phyloP scores from a whole-genome alignment of 495 filamentous ascomycete genomes.

The Acidomyces sp. region DNA sequence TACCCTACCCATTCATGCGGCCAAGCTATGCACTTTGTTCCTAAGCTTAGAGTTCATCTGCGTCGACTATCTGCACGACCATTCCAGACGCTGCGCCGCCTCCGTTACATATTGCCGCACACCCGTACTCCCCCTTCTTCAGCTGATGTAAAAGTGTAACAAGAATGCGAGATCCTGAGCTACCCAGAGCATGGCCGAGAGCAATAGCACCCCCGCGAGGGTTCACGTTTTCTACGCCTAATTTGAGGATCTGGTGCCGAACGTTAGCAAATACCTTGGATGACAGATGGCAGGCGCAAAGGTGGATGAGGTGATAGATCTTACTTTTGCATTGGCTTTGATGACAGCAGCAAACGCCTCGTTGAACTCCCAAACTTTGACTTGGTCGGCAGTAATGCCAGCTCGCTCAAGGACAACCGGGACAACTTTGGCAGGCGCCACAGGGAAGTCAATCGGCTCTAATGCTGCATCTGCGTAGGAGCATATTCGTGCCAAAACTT shows the following conservation, averaged over 20 bases:
- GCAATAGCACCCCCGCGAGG: constrained; percentile 82
- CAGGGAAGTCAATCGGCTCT: constrained; percentile 88
- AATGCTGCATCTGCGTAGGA: constrained; percentile 81
- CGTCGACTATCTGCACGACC: constrained; percentile 75
- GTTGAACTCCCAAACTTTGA: constrained; percentile 95
- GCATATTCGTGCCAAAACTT: constrained; percentile 74
- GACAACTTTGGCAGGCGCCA: constrained; percentile 84
- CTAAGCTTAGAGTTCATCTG: constrained; percentile 18
- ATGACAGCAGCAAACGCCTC: constrained; percentile 96
- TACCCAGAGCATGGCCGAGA: constrained; percentile 86
- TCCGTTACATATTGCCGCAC: constrained; percentile 93
- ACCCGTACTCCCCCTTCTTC: constrained; percentile 81
- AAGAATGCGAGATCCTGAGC: constrained; percentile 85
- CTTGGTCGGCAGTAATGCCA: constrained; percentile 75
- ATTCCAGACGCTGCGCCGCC: constrained; percentile 85
- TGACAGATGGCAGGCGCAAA: neutral
- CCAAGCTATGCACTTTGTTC: too few species aligned
- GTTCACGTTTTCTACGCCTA: constrained; percentile 69
- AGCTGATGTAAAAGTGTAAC: constrained; percentile 82
- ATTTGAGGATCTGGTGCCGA: constrained; percentile 51
- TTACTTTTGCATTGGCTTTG: constrained; percentile 81
- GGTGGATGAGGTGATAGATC: constrained; percentile 5
- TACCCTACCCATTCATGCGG: too few species aligned
- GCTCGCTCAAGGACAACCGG: constrained; percentile 80
- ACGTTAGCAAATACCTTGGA: neutral